These are phyloP conservation scores for Clonostachys chloroleuca DNA, from an alignment of 2,329 filamentous ascomycete species.

Conservation along the genomic window DNA sequence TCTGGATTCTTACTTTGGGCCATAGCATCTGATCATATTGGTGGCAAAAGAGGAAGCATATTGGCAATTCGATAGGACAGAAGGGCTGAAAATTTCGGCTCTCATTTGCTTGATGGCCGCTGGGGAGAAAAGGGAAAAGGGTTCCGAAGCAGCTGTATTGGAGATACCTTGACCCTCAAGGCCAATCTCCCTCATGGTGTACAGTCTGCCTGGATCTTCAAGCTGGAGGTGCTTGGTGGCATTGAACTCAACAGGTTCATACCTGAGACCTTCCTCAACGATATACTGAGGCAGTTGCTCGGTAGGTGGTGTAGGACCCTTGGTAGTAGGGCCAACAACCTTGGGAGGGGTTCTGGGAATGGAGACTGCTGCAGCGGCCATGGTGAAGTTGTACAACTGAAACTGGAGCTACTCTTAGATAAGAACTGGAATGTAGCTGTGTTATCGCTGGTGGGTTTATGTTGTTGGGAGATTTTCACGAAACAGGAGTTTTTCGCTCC, in stretches of 20 bases:
- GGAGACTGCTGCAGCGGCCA: neutral
- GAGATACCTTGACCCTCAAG: slow-evolving; percentile 55
- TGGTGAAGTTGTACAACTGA: neutral
- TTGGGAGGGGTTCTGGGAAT: neutral
- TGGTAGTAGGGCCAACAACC: slow-evolving; percentile 18
- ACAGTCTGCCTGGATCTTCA: slow-evolving; percentile 40
- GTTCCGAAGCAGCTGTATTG: slow-evolving; percentile 58
- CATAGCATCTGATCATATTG: slow-evolving; percentile 49
- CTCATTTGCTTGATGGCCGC: slow-evolving; percentile 60
- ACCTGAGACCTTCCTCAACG: slow-evolving; percentile 13
- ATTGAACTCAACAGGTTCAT: slow-evolving; percentile 33
- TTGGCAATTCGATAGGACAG: slow-evolving; percentile 50
- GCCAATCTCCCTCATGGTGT: slow-evolving; percentile 56
- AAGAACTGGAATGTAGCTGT: no score
- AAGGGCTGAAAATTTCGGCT: slow-evolving; percentile 52
- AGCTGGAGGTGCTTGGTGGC: slow-evolving; percentile 51
- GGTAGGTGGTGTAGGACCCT: slow-evolving; percentile 7
- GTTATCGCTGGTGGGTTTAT: no score
- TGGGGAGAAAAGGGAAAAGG: slow-evolving; percentile 58
- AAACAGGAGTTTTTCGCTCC: no score
- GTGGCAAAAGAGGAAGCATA: slow-evolving; percentile 39
- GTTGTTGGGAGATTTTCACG: no score
- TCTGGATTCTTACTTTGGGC: no score
- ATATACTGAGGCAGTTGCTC: slow-evolving; percentile 16
- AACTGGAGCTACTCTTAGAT: no score